These are phyloP conservation scores for Stropharia rugosoannulata DNA, from an alignment of 768 basidiomycete species.

Conservation along the genomic window DNA sequence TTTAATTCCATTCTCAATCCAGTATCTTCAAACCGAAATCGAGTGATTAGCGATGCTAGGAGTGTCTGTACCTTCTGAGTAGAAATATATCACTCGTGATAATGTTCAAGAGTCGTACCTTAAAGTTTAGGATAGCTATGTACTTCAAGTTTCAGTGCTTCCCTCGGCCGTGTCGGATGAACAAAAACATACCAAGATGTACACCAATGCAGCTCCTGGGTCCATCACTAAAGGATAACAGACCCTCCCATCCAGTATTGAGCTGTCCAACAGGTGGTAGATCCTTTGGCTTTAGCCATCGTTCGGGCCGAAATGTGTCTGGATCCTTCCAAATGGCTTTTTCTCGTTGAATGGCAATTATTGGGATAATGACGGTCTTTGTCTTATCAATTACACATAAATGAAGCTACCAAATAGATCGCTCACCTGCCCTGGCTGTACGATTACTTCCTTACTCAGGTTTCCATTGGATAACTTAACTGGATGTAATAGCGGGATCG, in stretches of 20 bases:
- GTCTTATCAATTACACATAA: background rate
- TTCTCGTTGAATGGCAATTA: background rate
- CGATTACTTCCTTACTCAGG: background rate
- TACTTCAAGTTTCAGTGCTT: background rate
- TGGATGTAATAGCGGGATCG: background rate
- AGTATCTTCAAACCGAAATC: background rate
- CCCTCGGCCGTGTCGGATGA: background rate
- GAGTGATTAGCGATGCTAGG: background rate
- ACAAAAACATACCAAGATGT: background rate
- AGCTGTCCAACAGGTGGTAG: background rate
- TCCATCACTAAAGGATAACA: conserved; percentile 6
- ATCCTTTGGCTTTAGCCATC: background rate
- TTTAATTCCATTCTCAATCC: background rate
- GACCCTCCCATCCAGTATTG: background rate
- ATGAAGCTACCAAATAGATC: background rate
- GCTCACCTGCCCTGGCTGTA: conserved; percentile 2
- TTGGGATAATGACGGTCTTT: conserved; percentile 6
- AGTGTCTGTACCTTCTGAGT: background rate
- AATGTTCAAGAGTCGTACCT: background rate
- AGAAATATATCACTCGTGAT: background rate
- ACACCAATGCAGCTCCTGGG: background rate
- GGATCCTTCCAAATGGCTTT: background rate
- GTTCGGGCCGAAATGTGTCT: conserved; percentile 1
- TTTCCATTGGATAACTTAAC: background rate
- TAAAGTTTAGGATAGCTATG: conserved; percentile 1